These are phyloP conservation scores for Paramyrothecium sp. DNA, from an alignment of 2,329 filamentous ascomycete species.

Conservation along the genomic window DNA sequence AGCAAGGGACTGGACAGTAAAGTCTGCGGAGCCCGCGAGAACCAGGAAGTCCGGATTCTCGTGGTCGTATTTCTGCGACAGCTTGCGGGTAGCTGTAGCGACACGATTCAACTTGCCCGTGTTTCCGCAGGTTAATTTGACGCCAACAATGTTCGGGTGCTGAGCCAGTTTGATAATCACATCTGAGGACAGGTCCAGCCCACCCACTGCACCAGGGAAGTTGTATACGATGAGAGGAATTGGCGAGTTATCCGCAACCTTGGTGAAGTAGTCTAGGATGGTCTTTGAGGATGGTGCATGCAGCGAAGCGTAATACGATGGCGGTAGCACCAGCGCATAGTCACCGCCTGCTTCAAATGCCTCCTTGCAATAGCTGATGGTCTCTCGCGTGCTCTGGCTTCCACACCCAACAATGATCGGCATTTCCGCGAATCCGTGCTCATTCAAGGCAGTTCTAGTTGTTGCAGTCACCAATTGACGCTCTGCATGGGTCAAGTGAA, in stretches of 20 bases:
- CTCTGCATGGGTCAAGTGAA: conserved; percentile 72
- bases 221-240: conserved; percentile 70
- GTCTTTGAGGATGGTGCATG: conserved; percentile 53
- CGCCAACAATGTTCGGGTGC: conserved; percentile 66
- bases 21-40: conserved; percentile 72
- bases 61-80: conserved; percentile 10
- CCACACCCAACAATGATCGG: conserved; percentile 77
- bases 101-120: conserved; percentile 67
- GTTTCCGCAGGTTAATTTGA: conserved; percentile 70
- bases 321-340: conserved; percentile 73
- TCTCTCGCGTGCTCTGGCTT: conserved; percentile 71
- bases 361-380: conserved; percentile 66
- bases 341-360: conserved; percentile 69
- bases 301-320: conserved; percentile 70
- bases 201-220: conserved; percentile 62
- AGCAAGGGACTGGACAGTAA: conserved; percentile 66
- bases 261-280: conserved; percentile 63
- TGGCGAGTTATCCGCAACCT: conserved; percentile 61
- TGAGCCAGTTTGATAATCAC: conserved; percentile 56
- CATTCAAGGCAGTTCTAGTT: conserved; percentile 67
- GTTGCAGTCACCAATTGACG: conserved; percentile 66
- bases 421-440: conserved; percentile 60
- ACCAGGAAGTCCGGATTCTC: conserved; percentile 56
- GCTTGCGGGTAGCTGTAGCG: conserved; percentile 53
- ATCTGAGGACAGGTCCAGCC: conserved; percentile 64